phyloP scores from a whole-genome alignment of 176 grass and related monocot species.

The Hordeum marinum region DNA sequence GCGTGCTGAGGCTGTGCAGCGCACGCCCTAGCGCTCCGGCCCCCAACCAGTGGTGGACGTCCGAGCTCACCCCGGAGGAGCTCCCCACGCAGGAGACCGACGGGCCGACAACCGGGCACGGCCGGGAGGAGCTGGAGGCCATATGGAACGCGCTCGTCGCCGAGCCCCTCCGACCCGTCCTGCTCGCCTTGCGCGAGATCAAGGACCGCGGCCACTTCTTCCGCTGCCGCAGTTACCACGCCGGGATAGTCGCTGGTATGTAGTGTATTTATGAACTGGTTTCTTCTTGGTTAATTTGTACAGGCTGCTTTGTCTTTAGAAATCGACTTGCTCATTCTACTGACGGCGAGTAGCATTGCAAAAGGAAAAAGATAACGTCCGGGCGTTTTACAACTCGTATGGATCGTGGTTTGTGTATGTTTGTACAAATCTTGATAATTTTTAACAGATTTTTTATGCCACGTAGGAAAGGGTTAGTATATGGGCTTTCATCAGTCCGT shows the following conservation, averaged over 20 bases:
- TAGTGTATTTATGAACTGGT: neutral
- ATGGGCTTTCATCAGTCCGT: too few species aligned
- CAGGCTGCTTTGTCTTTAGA: too few species aligned
- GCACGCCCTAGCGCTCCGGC: neutral
- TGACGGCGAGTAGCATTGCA: too few species aligned
- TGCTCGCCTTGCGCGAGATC: neutral
- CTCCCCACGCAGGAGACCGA: neutral
- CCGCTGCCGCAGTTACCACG: neutral
- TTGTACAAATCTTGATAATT: too few species aligned
- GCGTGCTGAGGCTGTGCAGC: neutral
- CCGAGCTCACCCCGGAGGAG: constrained; percentile 2
- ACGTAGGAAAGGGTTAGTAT: too few species aligned
- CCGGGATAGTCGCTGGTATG: neutral
- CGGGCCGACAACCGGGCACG: constrained; percentile 4
- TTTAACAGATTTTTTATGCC: too few species aligned
- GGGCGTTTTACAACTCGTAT: too few species aligned
- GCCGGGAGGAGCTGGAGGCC: constrained; percentile 17
- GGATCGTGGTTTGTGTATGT: too few species aligned
- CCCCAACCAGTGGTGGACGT: neutral
- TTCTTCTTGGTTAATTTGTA: too few species aligned
- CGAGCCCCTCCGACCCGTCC: constrained; percentile 4
- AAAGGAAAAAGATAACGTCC: too few species aligned
- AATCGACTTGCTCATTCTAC: too few species aligned
- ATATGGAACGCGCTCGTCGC: constrained; percentile 6
- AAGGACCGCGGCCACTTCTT: neutral